A percentile compares a stretch with the other conserved stretches of the same genome.
These are phyloP conservation scores for Paulownia fortunei DNA, from an alignment of 257 asterid species.

Conservation along the genomic window DNA sequence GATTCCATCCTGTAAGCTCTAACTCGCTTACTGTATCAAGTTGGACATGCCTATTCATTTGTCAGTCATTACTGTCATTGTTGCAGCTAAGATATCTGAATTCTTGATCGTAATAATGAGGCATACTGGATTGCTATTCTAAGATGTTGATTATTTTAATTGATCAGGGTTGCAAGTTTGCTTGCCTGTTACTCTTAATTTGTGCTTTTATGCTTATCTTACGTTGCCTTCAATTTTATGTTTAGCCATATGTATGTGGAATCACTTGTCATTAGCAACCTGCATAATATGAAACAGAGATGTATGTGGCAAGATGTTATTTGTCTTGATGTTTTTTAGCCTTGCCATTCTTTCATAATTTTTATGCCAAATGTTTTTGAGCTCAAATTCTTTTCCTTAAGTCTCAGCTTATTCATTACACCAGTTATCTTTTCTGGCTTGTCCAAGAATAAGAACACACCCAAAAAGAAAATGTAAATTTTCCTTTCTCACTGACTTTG, in stretches of 20 bases:
- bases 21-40: conserved; percentile 19
- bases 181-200: neutral
- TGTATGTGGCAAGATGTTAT: neutral
- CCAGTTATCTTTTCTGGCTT: neutral
- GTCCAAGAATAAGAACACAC: neutral
- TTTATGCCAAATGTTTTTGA: neutral
- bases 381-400: conserved; percentile 1
- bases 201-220: conserved; percentile 23
- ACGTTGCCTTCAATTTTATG: conserved; percentile 5
- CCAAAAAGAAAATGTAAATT: neutral
- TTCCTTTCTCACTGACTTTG: conserved; percentile 19
- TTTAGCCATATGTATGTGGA: conserved; percentile 24
- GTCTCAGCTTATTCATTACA: conserved; percentile 11
- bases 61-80: neutral
- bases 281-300: neutral
- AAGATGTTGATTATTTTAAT: conserved; percentile 5
- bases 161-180: neutral
- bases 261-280: conserved; percentile 3
- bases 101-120: conserved; percentile 12
- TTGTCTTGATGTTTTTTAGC: neutral
- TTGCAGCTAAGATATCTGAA: conserved; percentile 28
- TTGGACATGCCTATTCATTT: conserved; percentile 16
- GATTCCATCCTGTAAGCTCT: conserved; percentile 86
- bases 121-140: neutral
- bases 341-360: neutral